Conservation (phyloP, 805 yeast genomes). For the Millerozyma miso region DNA sequence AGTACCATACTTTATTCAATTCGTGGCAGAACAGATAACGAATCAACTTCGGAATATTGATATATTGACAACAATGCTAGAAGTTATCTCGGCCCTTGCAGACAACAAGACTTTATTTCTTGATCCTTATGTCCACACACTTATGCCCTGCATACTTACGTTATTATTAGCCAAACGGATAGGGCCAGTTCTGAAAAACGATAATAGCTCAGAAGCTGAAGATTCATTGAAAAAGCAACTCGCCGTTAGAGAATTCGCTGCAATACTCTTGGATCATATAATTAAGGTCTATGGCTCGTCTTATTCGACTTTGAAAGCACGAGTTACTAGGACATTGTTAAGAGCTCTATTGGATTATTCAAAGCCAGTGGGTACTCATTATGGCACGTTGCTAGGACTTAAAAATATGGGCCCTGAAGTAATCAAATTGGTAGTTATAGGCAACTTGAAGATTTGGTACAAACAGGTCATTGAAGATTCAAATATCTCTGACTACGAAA, state of each 20-base stretch:
- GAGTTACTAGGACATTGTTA: conserved; percentile 88
- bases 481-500: conserved; percentile 42
- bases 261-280: conserved; percentile 76
- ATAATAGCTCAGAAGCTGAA: conserved; percentile 26
- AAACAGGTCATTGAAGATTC: conserved; percentile 47
- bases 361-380: conserved; percentile 83
- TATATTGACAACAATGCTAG: conserved; percentile 77
- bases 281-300: conserved; percentile 75
- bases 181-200: conserved; percentile 49
- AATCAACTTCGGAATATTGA: conserved; percentile 73
- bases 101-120: conserved; percentile 81
- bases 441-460: conserved; percentile 82
- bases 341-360: conserved; percentile 85
- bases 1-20: conserved; percentile 94
- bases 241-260: conserved; percentile 84
- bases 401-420: conserved; percentile 84
- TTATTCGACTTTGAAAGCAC: conserved; percentile 84
- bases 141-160: conserved; percentile 95
- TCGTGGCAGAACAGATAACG: conserved; percentile 92
- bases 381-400: conserved; percentile 86
- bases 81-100: conserved; percentile 79
- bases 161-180: conserved; percentile 81
- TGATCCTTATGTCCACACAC: conserved; percentile 93
- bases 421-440: conserved; percentile 74
- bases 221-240: conserved; percentile 32